Percentiles rank a stretch among this genome's conserved stretches.
Conservation (phyloP, 768 basidiomycete species). For the Suillus ampliporus region DNA sequence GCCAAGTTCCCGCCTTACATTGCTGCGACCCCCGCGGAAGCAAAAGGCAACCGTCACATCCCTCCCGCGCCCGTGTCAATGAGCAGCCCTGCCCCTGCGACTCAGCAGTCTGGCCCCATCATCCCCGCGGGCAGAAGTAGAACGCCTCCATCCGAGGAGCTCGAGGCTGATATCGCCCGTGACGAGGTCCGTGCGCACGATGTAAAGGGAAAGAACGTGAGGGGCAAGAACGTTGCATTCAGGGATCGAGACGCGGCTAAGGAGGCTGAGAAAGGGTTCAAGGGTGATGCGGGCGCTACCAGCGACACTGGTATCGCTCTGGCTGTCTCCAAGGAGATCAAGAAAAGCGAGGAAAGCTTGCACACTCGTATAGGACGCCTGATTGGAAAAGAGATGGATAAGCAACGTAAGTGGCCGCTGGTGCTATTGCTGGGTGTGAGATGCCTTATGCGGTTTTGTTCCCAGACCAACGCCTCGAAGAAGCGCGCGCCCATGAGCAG, state of each 20-base stretch:
- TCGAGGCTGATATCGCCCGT: slow-evolving; percentile 64
- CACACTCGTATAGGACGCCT: slow-evolving; percentile 78
- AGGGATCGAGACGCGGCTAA: slow-evolving; percentile 56
- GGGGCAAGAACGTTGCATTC: slow-evolving; percentile 65
- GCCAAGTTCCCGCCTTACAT: slow-evolving; percentile 66
- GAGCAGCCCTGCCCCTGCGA: slow-evolving; percentile 23
- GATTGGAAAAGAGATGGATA: slow-evolving; percentile 88
- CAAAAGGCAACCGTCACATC: slow-evolving; percentile 33
- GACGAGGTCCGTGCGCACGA: slow-evolving; percentile 63
- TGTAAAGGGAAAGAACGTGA: slow-evolving; percentile 52
- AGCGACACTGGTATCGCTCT: slow-evolving; percentile 63
- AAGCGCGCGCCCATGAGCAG: slow-evolving; percentile 77
- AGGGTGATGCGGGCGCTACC: slow-evolving; percentile 35
- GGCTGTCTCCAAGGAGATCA: slow-evolving; percentile 75
- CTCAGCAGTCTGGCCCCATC: slow-evolving; percentile 23
- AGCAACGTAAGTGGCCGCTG: slow-evolving; percentile 67
- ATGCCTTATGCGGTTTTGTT: slow-evolving; percentile 13
- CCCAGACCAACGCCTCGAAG: slow-evolving; percentile 84
- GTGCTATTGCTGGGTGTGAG: slow-evolving; percentile 6
- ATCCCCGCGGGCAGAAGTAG: slow-evolving; percentile 53
- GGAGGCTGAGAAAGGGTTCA: slow-evolving; percentile 31
- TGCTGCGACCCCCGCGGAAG: slow-evolving; percentile 23
- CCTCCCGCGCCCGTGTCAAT: slow-evolving; percentile 34
- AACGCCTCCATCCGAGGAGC: slow-evolving; percentile 78
- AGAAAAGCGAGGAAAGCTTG: slow-evolving; percentile 81